phyloP scores from a whole-genome alignment of 1,284 basidiomycete species.

The Cutaneotrichosporon sp. region DNA sequence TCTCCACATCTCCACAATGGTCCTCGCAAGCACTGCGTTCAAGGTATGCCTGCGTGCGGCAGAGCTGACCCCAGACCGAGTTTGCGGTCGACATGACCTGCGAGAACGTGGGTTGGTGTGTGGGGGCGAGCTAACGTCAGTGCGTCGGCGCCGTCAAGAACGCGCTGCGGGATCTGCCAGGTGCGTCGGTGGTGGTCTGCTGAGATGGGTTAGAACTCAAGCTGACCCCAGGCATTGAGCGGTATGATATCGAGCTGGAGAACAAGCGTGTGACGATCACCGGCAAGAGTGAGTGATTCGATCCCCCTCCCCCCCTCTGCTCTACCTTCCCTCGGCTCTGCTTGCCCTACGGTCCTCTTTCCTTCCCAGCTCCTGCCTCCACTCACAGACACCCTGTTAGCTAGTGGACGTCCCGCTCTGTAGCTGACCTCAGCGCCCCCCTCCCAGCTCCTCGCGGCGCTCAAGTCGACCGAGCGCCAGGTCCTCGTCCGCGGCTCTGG shows the following conservation, averaged over 20 bases:
- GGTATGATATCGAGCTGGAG: constrained; percentile 53
- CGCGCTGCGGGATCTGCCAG: constrained; percentile 40
- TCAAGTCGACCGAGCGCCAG: constrained; percentile 54
- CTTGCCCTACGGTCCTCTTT: neutral
- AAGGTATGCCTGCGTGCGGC: constrained; percentile 25
- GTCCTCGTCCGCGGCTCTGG: constrained; percentile 54
- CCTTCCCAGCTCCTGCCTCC: too few species aligned
- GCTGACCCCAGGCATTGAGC: constrained; percentile 43
- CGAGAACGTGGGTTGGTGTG: constrained; percentile 40
- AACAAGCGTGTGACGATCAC: constrained; percentile 52
- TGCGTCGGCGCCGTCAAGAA: constrained; percentile 50
- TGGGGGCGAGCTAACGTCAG: constrained; percentile 26
- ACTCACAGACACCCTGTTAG: too few species aligned
- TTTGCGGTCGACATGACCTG: constrained; percentile 56
- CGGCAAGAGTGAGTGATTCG: constrained; percentile 50
- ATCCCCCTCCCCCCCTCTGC: too few species aligned
- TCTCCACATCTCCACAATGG: constrained; percentile 31
- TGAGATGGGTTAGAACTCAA: neutral
- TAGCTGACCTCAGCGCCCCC: constrained; percentile 47
- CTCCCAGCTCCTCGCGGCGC: constrained; percentile 49
- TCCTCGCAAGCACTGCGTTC: constrained; percentile 39
- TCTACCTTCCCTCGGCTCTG: too few species aligned
- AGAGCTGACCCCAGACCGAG: constrained; percentile 44
- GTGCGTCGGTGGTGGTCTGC: constrained; percentile 25
- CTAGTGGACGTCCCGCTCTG: too few species aligned